Base-by-base conservation (phyloP, 2,329 filamentous ascomycete species). In the Pseudocercospora pini-densiflorae region DNA sequence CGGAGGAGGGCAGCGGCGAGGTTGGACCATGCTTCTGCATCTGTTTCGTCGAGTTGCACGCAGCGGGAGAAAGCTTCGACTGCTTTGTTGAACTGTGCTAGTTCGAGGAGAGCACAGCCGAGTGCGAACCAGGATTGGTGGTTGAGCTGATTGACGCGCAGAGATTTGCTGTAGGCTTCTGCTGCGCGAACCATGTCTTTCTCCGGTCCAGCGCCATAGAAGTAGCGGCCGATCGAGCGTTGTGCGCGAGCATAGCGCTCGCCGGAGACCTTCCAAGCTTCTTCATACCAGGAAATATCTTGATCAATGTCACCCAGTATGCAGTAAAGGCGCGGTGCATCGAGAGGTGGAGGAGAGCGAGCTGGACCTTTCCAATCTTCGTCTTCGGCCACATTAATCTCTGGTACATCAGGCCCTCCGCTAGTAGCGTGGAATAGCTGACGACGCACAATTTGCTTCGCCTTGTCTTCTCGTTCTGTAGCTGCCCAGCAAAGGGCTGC, bases 1-100 rank as follows among this genome's bases (percentile, higher is more conserved):
- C 71, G 68, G 14, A 92, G 87, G 1, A 98, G 85, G 0, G 94
- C 90, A 1, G 91, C 93, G 0, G 94, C 95, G 23, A 99, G 85
- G 76, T 99, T 99, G 74, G 92, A 96, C 93, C 95, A 99, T 0
- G 92, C 93, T 75, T 97, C 89, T 0, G 94, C 94, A 75, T 97
- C 94, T 61, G 90, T 89, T 27, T 96, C 94, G 57, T 97, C 95
- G 10, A 92, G 86, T 71, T 92, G 89, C 10, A 99, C 94, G 8
- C 91, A 90, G 23, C 93, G 87, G 8, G 89, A 89, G 78, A 96
- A 99, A 0, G 93, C 90, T 71, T 94, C 89, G 0, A 92, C 89
- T 0, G 95, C 94, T 21, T 91, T 90, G 21, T 89, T 84, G 81
- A 92, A 98, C 45, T 89, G 84, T 9, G 88, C 88, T 0, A 96